phyloP scores from a whole-genome alignment of 2,329 filamentous ascomycete genomes.

The Ascomycota sp. region DNA sequence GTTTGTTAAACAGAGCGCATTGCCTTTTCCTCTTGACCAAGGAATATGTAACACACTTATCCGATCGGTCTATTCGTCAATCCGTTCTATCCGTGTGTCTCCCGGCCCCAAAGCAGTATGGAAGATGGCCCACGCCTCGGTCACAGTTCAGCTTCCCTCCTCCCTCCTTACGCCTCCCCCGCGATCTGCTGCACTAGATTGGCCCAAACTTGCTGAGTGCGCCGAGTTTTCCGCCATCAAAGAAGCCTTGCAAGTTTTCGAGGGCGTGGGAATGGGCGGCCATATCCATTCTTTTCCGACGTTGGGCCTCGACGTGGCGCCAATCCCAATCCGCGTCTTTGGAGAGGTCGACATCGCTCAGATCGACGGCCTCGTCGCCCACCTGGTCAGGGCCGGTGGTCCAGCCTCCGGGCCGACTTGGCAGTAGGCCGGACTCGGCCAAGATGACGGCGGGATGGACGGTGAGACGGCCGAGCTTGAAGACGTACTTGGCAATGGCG shows the following conservation, averaged over 20 bases:
- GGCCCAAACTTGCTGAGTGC: constrained; percentile 28
- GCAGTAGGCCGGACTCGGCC: constrained; percentile 51
- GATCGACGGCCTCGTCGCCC: constrained; percentile 16
- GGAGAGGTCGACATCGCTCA: constrained; percentile 14
- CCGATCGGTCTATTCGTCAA: too few species aligned
- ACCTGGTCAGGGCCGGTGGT: constrained; percentile 22
- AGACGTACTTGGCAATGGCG: constrained; percentile 60
- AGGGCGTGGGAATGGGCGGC: constrained; percentile 35
- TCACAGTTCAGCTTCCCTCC: too few species aligned
- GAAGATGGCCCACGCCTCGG: too few species aligned
- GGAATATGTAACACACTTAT: too few species aligned
- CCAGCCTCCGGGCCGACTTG: constrained; percentile 50
- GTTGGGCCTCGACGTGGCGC: constrained; percentile 32
- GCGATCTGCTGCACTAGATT: neutral
- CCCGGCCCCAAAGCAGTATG: too few species aligned
- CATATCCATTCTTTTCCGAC: constrained; percentile 32
- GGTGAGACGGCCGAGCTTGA: constrained; percentile 65
- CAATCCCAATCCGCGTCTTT: constrained; percentile 31
- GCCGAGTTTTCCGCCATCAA: constrained; percentile 31
- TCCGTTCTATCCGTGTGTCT: too few species aligned
- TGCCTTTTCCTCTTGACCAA: too few species aligned
- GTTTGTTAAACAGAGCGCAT: too few species aligned
- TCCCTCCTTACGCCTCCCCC: neutral
- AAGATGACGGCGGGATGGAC: constrained; percentile 65
- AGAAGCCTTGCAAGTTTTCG: constrained; percentile 29